Evolutionary conservation across 768 basidiomycete genomes (phyloP).

Genomic region (Pleurotus eryngii): DNA sequence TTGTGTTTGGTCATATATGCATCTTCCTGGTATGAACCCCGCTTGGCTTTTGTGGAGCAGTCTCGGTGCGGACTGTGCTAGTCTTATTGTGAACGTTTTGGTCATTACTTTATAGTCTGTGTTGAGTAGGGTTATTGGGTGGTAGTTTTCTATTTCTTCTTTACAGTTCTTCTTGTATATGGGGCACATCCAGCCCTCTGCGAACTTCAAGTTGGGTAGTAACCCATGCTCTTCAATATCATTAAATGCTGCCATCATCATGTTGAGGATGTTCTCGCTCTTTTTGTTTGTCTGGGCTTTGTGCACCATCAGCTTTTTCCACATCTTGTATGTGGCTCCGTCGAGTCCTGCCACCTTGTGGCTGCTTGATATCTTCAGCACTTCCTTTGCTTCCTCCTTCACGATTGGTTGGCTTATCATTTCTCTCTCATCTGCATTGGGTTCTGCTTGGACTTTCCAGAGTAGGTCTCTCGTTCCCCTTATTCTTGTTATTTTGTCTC

Average conservation of each 20-base stretch:
- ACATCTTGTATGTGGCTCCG: slow-evolving; percentile 24
- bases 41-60: slow-evolving; percentile 33
- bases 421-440: background rate
- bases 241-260: slow-evolving; percentile 14
- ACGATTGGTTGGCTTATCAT: slow-evolving; percentile 2
- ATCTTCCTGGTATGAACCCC: slow-evolving; percentile 29
- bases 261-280: slow-evolving; percentile 6
- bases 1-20: slow-evolving; percentile 28
- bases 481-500: background rate
- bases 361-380: slow-evolving; percentile 12
- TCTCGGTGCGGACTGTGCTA: slow-evolving; percentile 10
- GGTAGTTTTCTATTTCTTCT: slow-evolving; percentile 28
- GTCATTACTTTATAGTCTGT: slow-evolving; percentile 34
- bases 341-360: slow-evolving; percentile 22
- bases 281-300: background rate
- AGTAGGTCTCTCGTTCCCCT: background rate
- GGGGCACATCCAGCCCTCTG: slow-evolving; percentile 34
- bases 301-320: slow-evolving; percentile 14
- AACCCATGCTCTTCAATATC: slow-evolving; percentile 27
- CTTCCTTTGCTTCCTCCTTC: slow-evolving; percentile 13
- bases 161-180: slow-evolving; percentile 39
- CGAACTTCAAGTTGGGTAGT: slow-evolving; percentile 11
- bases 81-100: slow-evolving; percentile 17
- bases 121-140: slow-evolving; percentile 35
- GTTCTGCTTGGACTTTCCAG: background rate